These are phyloP conservation scores for Blastocladiella britannica DNA, from an alignment of 192 early-diverging fungal genomes.

Conservation along the genomic window DNA sequence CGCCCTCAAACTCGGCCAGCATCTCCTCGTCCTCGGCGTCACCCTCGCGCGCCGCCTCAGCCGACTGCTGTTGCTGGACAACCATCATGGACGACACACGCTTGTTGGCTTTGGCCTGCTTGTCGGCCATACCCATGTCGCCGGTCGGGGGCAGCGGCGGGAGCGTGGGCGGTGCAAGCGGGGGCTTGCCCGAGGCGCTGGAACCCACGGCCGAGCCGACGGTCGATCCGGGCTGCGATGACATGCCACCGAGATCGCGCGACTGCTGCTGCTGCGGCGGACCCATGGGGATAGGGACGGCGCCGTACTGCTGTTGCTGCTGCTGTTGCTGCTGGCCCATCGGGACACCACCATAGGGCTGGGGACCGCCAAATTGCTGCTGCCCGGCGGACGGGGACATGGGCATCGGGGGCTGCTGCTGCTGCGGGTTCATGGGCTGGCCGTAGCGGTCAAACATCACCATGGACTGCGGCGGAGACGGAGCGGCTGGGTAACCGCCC, in stretches of 20 bases:
- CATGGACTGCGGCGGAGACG: not conserved
- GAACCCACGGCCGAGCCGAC: not conserved
- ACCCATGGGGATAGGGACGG: not conserved
- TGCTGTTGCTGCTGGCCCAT: not conserved
- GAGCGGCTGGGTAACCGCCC: not conserved
- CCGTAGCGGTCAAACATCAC: not conserved
- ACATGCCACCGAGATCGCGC: not conserved
- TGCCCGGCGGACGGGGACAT: not conserved
- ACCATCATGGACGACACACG: not conserved
- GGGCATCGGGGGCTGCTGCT: not conserved
- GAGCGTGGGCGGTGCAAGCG: too few relatives aligned
- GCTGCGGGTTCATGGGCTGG: not conserved
- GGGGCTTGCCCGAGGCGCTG: too few relatives aligned
- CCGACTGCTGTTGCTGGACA: too few relatives aligned
- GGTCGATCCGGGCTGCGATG: not conserved
- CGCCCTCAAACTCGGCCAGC: not conserved
- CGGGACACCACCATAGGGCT: too few relatives aligned
- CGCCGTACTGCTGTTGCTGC: not conserved
- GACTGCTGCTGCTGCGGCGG: not conserved
- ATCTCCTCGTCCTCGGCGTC: not conserved
- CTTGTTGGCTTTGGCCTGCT: not conserved
- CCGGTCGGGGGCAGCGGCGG: too few relatives aligned
- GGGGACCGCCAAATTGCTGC: too few relatives aligned
- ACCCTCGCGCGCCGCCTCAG: not conserved
- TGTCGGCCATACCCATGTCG: not conserved